A percentile compares a stretch with the other conserved stretches of the same genome.
phyloP scores from a whole-genome alignment of 2,329 filamentous ascomycete genomes.

The Trichoderma simmonsii region DNA sequence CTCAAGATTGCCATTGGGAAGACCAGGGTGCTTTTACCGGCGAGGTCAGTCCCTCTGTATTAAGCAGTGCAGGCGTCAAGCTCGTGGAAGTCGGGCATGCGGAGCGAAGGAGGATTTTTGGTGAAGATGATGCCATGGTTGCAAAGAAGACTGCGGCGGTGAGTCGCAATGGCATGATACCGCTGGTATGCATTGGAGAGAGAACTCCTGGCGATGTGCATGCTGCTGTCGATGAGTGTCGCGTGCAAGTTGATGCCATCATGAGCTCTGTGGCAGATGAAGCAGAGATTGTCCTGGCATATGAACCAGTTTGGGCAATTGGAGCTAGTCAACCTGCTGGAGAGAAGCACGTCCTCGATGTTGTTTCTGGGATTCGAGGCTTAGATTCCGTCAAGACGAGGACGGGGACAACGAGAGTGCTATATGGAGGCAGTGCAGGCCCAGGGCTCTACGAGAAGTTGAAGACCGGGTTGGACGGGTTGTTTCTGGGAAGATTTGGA shows the following conservation, averaged over 20 bases:
- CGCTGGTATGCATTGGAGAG: constrained; percentile 80
- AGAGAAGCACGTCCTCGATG: constrained; percentile 67
- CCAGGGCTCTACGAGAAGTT: constrained; percentile 70
- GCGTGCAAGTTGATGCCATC: constrained; percentile 61
- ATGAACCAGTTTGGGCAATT: constrained; percentile 89
- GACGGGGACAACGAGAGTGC: constrained; percentile 60
- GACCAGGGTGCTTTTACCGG: constrained; percentile 73
- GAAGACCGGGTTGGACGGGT: constrained; percentile 68
- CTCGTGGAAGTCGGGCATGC: constrained; percentile 81
- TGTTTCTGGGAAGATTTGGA: constrained; percentile 79
- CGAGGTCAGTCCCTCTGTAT: constrained; percentile 66
- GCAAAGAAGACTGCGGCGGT: constrained; percentile 68
- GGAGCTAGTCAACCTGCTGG: constrained; percentile 69
- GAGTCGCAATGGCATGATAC: constrained; percentile 66
- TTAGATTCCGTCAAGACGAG: constrained; percentile 50
- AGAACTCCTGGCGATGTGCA: constrained; percentile 49
- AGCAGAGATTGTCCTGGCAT: constrained; percentile 72
- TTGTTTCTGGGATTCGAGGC: constrained; percentile 61
- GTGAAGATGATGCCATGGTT: constrained; percentile 67
- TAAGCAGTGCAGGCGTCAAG: constrained; percentile 64
- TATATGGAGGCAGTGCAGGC: constrained; percentile 82
- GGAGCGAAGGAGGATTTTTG: constrained; percentile 68
- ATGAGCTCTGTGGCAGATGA: constrained; percentile 57
- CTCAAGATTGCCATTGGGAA: constrained; percentile 72
- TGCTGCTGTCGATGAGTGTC: constrained; percentile 63